phyloP scores from a whole-genome alignment of 257 asterid species.

The Fraxinus excelsior region DNA sequence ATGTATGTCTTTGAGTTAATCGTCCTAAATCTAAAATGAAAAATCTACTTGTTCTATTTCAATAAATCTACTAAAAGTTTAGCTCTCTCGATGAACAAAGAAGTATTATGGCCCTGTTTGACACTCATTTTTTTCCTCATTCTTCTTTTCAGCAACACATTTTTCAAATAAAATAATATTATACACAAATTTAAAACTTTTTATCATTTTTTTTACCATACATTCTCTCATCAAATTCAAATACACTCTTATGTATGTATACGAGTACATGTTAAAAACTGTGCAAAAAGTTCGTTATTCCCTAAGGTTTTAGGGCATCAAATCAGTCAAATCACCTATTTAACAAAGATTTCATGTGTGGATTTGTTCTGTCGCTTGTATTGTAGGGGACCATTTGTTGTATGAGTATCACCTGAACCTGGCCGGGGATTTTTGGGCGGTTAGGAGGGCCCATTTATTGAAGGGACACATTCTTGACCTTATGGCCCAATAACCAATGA shows the following conservation, averaged over 20 bases:
- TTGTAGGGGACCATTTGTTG: constrained; percentile 17
- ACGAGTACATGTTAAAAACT: neutral
- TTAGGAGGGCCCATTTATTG: constrained; percentile 37
- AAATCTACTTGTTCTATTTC: too few relatives aligned
- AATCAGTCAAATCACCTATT: constrained; percentile 36
- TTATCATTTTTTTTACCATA: too few relatives aligned
- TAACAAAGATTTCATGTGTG: constrained; percentile 10
- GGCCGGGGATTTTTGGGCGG: constrained; percentile 31
- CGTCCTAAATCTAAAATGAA: too few relatives aligned
- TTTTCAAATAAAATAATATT: too few relatives aligned
- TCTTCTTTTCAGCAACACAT: too few relatives aligned
- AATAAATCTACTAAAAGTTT: too few relatives aligned
- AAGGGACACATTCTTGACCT: constrained; percentile 32
- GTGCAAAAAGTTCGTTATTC: constrained; percentile 5
- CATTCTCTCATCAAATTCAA: too few relatives aligned
- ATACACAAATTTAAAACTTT: too few relatives aligned
- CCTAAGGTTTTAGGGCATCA: constrained; percentile 26
- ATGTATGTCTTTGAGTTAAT: too few relatives aligned
- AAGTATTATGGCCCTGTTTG: too few relatives aligned
- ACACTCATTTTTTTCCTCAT: too few relatives aligned
- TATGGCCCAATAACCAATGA: neutral
- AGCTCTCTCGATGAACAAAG: neutral
- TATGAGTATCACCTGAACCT: constrained; percentile 27
- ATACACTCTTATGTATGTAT: too few relatives aligned
- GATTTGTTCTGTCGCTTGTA: neutral